Conservation (phyloP, 495 filamentous ascomycete genomes). For the Thozetella sp. region DNA sequence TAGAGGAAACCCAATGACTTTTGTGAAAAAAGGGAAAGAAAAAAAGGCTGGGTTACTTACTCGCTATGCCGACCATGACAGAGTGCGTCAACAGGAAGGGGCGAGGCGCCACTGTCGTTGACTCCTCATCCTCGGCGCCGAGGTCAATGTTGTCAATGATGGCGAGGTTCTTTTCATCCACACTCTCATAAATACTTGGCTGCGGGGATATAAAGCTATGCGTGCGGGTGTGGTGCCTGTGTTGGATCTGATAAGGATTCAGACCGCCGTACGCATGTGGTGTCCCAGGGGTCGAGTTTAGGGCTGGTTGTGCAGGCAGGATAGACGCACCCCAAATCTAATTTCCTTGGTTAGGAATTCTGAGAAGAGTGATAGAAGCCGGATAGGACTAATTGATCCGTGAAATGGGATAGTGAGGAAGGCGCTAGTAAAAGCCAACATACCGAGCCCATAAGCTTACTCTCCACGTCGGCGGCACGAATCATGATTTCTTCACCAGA, state of each 20-base stretch:
- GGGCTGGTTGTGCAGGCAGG: neutral
- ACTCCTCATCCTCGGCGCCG: neutral
- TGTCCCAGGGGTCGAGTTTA: neutral
- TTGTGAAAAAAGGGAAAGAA: neutral
- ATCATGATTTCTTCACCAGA: constrained; percentile 1
- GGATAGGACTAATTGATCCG: neutral
- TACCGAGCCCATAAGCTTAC: neutral
- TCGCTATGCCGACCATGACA: constrained; percentile 1
- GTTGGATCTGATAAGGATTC: neutral
- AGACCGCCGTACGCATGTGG: neutral
- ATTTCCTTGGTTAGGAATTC: neutral
- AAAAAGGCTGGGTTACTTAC: neutral
- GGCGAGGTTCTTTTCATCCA: constrained; percentile 1
- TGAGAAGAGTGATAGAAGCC: neutral
- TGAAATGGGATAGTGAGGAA: neutral
- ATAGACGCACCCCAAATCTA: neutral
- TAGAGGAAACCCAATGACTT: too few species aligned
- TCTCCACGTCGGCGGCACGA: neutral
- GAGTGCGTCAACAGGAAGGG: neutral
- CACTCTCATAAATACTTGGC: neutral
- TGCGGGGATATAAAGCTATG: neutral
- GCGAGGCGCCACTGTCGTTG: neutral
- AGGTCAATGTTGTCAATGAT: constrained; percentile 1
- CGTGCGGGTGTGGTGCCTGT: neutral
- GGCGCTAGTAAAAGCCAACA: neutral